phyloP scores from a whole-genome alignment of 2,329 filamentous ascomycete genomes.

The Hirsutella rhossiliensis region DNA sequence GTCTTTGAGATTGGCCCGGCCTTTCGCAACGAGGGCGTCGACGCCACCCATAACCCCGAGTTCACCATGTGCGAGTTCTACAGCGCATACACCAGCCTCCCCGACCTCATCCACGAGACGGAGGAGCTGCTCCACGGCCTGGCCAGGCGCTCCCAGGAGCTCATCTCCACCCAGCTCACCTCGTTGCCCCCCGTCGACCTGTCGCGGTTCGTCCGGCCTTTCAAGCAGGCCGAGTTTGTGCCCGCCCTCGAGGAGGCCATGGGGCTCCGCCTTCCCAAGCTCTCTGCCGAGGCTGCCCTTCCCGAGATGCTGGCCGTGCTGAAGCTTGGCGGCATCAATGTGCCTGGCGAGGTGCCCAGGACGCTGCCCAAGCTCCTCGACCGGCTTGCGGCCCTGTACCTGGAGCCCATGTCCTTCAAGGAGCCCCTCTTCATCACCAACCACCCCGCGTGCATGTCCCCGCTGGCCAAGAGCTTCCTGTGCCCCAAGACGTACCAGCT shows the following conservation, averaged over 20 bases:
- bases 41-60: conserved; percentile 89
- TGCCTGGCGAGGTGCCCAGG: conserved; percentile 50
- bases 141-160: conserved; percentile 34
- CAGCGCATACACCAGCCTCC: conserved; percentile 67
- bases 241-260: conserved; percentile 62
- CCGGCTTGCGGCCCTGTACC: conserved; percentile 58
- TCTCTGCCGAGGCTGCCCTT: conserved; percentile 42
- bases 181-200: conserved; percentile 37
- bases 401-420: conserved; percentile 62
- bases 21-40: conserved; percentile 89
- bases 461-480: conserved; percentile 75
- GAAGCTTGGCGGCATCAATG: conserved; percentile 45
- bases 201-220: conserved; percentile 38
- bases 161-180: conserved; percentile 31
- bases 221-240: conserved; percentile 67
- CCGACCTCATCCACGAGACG: conserved; percentile 64
- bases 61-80: conserved; percentile 99
- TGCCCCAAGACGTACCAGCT: conserved; percentile 57
- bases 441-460: conserved; percentile 83
- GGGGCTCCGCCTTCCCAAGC: conserved; percentile 51
- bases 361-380: conserved; percentile 66
- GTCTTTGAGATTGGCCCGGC: conserved; percentile 89
- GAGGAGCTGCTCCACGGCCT: conserved; percentile 56
- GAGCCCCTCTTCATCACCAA: conserved; percentile 75
- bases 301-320: conserved; percentile 40